A percentile compares a stretch with the other conserved stretches of the same genome.
phyloP scores from a whole-genome alignment of 805 yeast genomes.

The Pichia exigua region DNA sequence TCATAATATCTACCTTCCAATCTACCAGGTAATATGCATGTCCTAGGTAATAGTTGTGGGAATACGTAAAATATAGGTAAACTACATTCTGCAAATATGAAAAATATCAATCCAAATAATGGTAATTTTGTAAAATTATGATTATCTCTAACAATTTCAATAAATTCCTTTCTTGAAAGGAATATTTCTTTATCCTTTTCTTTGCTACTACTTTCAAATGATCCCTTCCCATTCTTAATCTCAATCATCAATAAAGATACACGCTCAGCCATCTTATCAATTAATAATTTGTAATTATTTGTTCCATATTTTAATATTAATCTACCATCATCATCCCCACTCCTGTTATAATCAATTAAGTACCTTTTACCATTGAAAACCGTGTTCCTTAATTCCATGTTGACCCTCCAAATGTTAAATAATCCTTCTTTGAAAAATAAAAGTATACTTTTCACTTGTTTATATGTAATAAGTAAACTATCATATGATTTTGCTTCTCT shows the following conservation, averaged over 20 bases:
- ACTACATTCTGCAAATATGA: conserved; percentile 50
- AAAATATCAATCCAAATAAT: conserved; percentile 44
- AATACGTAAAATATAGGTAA: conserved; percentile 42
- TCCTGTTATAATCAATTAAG: conserved; percentile 20
- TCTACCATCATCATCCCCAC: background rate
- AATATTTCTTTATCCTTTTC: conserved; percentile 11
- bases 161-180: conserved; percentile 37
- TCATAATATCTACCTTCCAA: conserved; percentile 3
- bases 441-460: conserved; percentile 23
- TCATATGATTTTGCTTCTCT: conserved; percentile 7
- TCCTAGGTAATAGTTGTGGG: conserved; percentile 54
- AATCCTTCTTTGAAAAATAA: conserved; percentile 54
- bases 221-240: conserved; percentile 9
- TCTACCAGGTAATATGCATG: conserved; percentile 45
- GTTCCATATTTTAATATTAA: background rate
- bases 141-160: conserved; percentile 42
- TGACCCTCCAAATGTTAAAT: conserved; percentile 44
- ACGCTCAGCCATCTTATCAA: conserved; percentile 22
- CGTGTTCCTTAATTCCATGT: conserved; percentile 20
- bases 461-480: conserved; percentile 11
- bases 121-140: conserved; percentile 48
- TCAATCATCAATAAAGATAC: conserved; percentile 19
- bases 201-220: background rate
- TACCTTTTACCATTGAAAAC: conserved; percentile 24
- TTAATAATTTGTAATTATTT: background rate